Evolutionary conservation across 1,284 basidiomycete species (phyloP).

Genomic region (Pisolithus thermaeus): DNA sequence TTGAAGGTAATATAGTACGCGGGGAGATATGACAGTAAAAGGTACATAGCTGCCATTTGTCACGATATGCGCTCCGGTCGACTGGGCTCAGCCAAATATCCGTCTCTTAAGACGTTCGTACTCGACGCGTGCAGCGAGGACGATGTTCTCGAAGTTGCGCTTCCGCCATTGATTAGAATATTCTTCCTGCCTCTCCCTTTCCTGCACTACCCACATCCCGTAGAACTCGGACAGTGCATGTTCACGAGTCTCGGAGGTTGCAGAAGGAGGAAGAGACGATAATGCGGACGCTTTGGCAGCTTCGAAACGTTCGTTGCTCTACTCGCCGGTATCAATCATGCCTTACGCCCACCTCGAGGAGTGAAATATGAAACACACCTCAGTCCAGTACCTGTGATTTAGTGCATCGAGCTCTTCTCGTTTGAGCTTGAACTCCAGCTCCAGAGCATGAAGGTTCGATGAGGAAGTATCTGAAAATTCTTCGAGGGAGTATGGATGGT

Average conservation of each 20-base stretch:
- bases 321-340: constrained; percentile 3
- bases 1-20: constrained; percentile 2
- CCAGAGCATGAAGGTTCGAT: constrained; percentile 33
- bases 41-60: neutral
- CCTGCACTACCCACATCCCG: constrained; percentile 63
- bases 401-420: constrained; percentile 64
- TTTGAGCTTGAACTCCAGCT: constrained; percentile 65
- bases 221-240: constrained; percentile 65
- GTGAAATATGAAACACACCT: constrained; percentile 44
- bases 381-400: constrained; percentile 71
- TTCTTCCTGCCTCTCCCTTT: constrained; percentile 45
- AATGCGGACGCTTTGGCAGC: constrained; percentile 54
- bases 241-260: constrained; percentile 52
- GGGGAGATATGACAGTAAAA: constrained; percentile 1
- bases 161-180: constrained; percentile 62
- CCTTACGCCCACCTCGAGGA: neutral
- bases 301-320: constrained; percentile 74
- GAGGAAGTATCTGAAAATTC: constrained; percentile 48
- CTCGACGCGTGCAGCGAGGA: constrained; percentile 46
- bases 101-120: constrained; percentile 36
- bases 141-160: constrained; percentile 50
- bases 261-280: constrained; percentile 46
- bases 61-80: no score
- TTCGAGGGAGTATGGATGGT: constrained; percentile 67
- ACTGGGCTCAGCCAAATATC: constrained; percentile 9